phyloP scores from a whole-genome alignment of 805 yeast species.

The Priceomyces castillae region DNA sequence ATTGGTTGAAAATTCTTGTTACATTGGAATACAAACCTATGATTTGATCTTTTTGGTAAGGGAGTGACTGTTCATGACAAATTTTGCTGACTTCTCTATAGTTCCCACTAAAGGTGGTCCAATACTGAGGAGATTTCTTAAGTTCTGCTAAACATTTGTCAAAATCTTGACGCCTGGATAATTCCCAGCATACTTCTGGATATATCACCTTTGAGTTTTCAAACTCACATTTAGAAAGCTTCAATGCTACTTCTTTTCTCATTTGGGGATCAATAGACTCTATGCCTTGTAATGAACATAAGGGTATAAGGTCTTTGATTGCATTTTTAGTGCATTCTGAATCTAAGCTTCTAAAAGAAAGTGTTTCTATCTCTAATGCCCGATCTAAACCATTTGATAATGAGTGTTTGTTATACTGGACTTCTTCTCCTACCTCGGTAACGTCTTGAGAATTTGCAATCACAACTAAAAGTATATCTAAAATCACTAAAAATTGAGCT shows the following conservation, averaged over 20 bases:
- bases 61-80: constrained; percentile 52
- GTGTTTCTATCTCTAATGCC: constrained; percentile 2
- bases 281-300: constrained; percentile 40
- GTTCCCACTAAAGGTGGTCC: constrained; percentile 73
- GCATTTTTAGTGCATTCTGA: constrained; percentile 40
- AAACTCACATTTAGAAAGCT: constrained; percentile 55
- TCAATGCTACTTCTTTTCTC: constrained; percentile 42
- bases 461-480: not conserved
- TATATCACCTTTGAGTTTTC: constrained; percentile 41
- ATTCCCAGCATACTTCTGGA: constrained; percentile 26
- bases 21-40: constrained; percentile 46
- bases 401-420: not conserved
- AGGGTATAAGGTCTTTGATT: constrained; percentile 34
- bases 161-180: constrained; percentile 13
- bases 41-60: constrained; percentile 52
- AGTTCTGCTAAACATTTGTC: constrained; percentile 40
- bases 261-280: constrained; percentile 33
- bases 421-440: not conserved
- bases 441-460: not conserved
- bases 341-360: constrained; percentile 3
- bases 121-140: constrained; percentile 53
- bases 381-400: not conserved
- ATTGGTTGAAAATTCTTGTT: constrained; percentile 25
- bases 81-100: constrained; percentile 52
- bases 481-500: not conserved